Base-by-base conservation (phyloP, 805 yeast genomes). In the Teunomyces atbi region DNA sequence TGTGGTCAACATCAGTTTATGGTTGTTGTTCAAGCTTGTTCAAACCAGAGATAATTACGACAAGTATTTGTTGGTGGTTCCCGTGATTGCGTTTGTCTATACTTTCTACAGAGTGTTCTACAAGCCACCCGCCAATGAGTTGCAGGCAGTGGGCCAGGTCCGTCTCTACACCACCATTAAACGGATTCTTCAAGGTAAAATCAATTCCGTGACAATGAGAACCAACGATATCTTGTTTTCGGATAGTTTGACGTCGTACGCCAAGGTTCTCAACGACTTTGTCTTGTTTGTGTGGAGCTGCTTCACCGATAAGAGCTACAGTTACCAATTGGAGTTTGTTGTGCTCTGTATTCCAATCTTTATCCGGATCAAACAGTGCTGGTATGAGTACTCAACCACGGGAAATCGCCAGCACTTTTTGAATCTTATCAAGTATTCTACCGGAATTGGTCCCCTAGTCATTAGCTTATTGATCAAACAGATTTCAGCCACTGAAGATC, bases 351-450 rank as follows among this genome's bases (percentile, higher is more conserved):
- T 83, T 6, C 99, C 99, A 0, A 77, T 82, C 6, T 57, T 79
- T n/a, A 80, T 92, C 23, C 77, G 99, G 57, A 73, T 92, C 21
- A 78, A 79, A 40, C 99, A 94, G 67, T 94, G 98, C 63, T 61
- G 84, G 56, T 67, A 68, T 44, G 99, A 94, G 58, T 89, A 73
- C 58, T 56, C 65, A 10, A 60, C 71, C 41, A 74, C 84, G 7
- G 63, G 72, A 4, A 76, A 82, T 34, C 67, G 47, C 34, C 73
- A 73, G 43, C 92, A 89, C 60, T 55, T 90, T 16, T 70, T 78
- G 47, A 94, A 94, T 60, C 78, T 89, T 38, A 45, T 81, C 53
- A 94, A 94, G 65, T 95, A 94, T 64, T 67, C 79, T 1, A 75
- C 87, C 1, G 80, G 84, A 26, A 57, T 79, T 68, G 54, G 68